Percentiles rank a stretch among this genome's conserved stretches.
These are phyloP conservation scores for Pseudogymnoascus sp. DNA, from an alignment of 2,329 filamentous ascomycete species.

Conservation along the genomic window DNA sequence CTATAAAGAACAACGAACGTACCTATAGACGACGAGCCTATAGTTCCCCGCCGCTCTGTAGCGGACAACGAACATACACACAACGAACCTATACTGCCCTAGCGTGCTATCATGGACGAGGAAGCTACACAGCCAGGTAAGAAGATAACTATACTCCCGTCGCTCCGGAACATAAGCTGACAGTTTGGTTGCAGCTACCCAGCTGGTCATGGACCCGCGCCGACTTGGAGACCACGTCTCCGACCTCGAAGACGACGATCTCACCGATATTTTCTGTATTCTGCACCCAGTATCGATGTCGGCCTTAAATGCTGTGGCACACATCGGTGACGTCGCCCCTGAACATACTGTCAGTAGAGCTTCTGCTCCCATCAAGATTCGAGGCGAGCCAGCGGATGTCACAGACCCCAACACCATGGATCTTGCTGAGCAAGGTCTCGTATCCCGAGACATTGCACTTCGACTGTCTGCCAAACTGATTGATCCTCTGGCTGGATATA, in stretches of 20 bases:
- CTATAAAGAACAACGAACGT: not conserved
- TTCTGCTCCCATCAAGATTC: slow-evolving; percentile 33
- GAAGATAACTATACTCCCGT: too few species aligned
- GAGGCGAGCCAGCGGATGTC: slow-evolving; percentile 14
- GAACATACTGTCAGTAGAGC: slow-evolving; percentile 53
- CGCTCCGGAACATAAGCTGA: not conserved
- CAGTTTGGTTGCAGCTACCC: slow-evolving; percentile 50
- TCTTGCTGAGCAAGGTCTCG: slow-evolving; percentile 17
- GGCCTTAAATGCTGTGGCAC: slow-evolving; percentile 56
- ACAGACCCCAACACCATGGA: slow-evolving; percentile 16
- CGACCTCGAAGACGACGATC: slow-evolving; percentile 71
- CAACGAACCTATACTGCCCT: not conserved
- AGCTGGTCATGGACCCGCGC: slow-evolving; percentile 72
- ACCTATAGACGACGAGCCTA: not conserved
- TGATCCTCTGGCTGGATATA: slow-evolving; percentile 64
- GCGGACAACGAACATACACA: not conserved
- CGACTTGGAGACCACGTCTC: slow-evolving; percentile 73
- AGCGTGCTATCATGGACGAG: not conserved
- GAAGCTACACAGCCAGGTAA: slow-evolving; percentile 2
- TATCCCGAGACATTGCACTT: slow-evolving; percentile 59
- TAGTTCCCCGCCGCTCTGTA: not conserved
- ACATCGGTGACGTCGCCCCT: slow-evolving; percentile 42
- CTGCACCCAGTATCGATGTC: slow-evolving; percentile 69
- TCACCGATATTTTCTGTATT: slow-evolving; percentile 82
- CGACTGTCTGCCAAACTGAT: slow-evolving; percentile 68